Conservation (phyloP, 2,329 filamentous ascomycete species). For the Alternaria arborescens region DNA sequence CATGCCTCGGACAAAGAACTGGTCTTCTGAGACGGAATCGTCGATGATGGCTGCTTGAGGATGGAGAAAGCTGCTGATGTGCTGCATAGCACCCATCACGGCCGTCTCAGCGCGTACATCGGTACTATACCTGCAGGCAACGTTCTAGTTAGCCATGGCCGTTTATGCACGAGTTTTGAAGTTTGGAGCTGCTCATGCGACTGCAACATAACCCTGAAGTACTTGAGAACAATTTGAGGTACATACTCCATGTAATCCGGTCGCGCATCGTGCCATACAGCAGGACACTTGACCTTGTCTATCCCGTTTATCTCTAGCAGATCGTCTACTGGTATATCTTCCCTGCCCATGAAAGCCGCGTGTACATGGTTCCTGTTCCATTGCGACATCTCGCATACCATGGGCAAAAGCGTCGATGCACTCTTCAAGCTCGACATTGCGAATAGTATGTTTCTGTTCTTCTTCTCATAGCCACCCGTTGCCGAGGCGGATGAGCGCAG, state of each 20-base stretch:
- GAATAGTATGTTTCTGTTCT: slow-evolving; percentile 80
- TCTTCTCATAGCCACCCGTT: slow-evolving; percentile 60
- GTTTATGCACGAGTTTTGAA: neutral
- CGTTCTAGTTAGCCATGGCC: neutral
- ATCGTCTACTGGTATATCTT: slow-evolving; percentile 72
- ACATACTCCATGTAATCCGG: slow-evolving; percentile 70
- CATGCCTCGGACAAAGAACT: slow-evolving; percentile 70
- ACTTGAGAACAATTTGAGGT: neutral
- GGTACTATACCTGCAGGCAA: slow-evolving; percentile 62
- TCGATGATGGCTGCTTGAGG: slow-evolving; percentile 82
- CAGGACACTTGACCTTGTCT: slow-evolving; percentile 69
- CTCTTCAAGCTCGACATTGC: slow-evolving; percentile 78
- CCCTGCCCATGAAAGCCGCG: slow-evolving; percentile 78
- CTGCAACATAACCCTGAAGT: neutral
- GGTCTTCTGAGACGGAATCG: slow-evolving; percentile 70
- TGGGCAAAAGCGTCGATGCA: slow-evolving; percentile 74
- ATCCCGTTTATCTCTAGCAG: slow-evolving; percentile 82
- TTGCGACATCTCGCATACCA: slow-evolving; percentile 85
- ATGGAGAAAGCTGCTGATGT: slow-evolving; percentile 77
- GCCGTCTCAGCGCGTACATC: slow-evolving; percentile 73
- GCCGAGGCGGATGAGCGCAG: slow-evolving; percentile 65
- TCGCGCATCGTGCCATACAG: slow-evolving; percentile 76
- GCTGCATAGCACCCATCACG: slow-evolving; percentile 70
- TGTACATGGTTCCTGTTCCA: slow-evolving; percentile 79
- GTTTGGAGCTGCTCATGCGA: neutral